Percentiles rank a stretch among this genome's conserved stretches.
Conservation (phyloP, 345 rosid species). For the Eucalyptus pauciflora region DNA sequence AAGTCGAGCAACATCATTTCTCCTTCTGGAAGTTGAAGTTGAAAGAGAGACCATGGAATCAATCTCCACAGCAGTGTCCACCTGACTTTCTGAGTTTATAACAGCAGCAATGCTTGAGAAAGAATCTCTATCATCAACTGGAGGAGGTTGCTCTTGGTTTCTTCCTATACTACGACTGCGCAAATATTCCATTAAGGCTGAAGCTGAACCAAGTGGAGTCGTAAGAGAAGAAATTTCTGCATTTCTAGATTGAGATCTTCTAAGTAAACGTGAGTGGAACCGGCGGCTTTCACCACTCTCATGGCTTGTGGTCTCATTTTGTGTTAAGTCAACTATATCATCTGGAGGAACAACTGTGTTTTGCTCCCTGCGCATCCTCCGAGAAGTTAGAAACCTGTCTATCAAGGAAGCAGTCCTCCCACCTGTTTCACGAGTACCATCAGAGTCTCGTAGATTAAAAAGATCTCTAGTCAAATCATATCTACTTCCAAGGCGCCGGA, state of each 20-base stretch:
- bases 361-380: slow-evolving; percentile 71
- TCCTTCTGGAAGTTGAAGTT: slow-evolving; percentile 74
- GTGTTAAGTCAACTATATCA: slow-evolving; percentile 42
- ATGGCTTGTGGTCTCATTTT: slow-evolving; percentile 28
- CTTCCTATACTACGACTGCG: slow-evolving; percentile 43
- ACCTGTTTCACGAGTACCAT: slow-evolving; percentile 29
- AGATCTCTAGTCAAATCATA: slow-evolving; percentile 8
- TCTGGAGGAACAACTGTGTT: slow-evolving; percentile 27
- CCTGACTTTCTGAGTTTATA: slow-evolving; percentile 75
- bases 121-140: slow-evolving; percentile 83
- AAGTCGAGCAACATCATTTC: slow-evolving; percentile 57
- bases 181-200: slow-evolving; percentile 42
- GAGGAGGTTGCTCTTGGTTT: slow-evolving; percentile 58
- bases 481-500: slow-evolving; percentile 22
- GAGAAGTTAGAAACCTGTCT: slow-evolving; percentile 57
- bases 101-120: slow-evolving; percentile 83
- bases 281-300: slow-evolving; percentile 36
- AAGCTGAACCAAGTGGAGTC: slow-evolving; percentile 38
- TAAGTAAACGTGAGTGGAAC: slow-evolving; percentile 31
- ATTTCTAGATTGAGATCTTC: slow-evolving; percentile 57
- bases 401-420: slow-evolving; percentile 31
- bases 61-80: slow-evolving; percentile 79
- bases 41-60: slow-evolving; percentile 80
- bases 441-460: slow-evolving; percentile 23
- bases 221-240: slow-evolving; percentile 30